phyloP scores from a whole-genome alignment of 139 green algal genomes.

The Penium margaritaceum region DNA sequence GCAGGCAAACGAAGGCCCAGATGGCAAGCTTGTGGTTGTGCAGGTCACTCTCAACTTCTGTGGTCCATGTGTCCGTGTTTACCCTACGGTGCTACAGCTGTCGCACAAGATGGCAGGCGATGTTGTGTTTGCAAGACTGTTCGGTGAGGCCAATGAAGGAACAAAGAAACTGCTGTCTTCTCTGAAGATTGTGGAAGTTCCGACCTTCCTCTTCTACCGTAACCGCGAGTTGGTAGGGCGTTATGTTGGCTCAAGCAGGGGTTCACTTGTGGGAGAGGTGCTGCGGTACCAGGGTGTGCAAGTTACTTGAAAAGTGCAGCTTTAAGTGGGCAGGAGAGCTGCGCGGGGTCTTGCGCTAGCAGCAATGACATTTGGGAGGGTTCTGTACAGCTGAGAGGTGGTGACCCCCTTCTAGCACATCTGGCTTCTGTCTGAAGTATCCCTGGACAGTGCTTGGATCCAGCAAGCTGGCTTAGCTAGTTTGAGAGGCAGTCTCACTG shows the following conservation, averaged over 20 bases:
- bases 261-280: constrained; percentile 21
- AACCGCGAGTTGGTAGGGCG: constrained; percentile 9
- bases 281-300: no score
- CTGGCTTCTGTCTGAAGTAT: no score
- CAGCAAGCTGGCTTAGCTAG: no score
- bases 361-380: no score
- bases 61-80: constrained; percentile 22
- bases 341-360: no score
- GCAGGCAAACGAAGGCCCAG: neutral
- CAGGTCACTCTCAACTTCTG: constrained; percentile 19
- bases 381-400: no score
- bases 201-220: constrained; percentile 36
- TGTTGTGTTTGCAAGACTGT: constrained; percentile 18
- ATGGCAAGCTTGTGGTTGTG: constrained; percentile 27
- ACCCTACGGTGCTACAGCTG: constrained; percentile 27
- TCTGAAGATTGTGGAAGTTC: constrained; percentile 20
- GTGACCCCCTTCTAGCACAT: no score
- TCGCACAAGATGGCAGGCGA: constrained; percentile 10
- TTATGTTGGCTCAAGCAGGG: constrained; percentile 34
- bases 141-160: constrained; percentile 24
- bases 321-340: no score
- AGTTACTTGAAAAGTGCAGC: no score
- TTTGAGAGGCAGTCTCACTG: no score
- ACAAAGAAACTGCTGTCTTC: neutral
- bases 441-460: no score